Conservation (phyloP, 352 stramenopile genomes). For the Phytophthora crassamura region DNA sequence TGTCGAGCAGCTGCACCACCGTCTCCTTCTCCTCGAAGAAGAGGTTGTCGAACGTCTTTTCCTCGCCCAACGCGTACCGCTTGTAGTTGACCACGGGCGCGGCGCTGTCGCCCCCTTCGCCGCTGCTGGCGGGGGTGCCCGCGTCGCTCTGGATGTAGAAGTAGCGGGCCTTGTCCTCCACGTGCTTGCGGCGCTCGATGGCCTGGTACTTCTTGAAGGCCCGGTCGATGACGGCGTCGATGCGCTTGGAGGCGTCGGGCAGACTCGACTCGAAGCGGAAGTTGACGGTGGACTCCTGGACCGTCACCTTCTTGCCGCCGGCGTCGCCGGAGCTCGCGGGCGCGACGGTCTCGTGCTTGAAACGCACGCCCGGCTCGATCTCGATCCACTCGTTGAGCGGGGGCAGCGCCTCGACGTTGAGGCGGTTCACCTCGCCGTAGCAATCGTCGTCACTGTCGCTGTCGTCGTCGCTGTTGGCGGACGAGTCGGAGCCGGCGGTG, state of each 20-base stretch:
- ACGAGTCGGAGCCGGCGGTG: constrained; percentile 26
- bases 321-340: too few relatives aligned
- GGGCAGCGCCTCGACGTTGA: constrained; percentile 50
- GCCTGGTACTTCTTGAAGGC: constrained; percentile 49
- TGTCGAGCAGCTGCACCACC: constrained; percentile 75
- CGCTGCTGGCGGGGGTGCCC: constrained; percentile 7
- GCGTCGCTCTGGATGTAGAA: constrained; percentile 48
- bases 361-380: constrained; percentile 36
- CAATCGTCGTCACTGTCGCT: constrained; percentile 23
- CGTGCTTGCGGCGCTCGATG: constrained; percentile 37
- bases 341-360: constrained; percentile 37
- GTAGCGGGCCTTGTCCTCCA: constrained; percentile 50
- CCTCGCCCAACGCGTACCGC: constrained; percentile 81
- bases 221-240: constrained; percentile 44
- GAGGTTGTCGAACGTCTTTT: constrained; percentile 90
- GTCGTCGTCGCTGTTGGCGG: too few relatives aligned
- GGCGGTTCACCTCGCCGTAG: constrained; percentile 40
- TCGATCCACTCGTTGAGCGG: constrained; percentile 52
- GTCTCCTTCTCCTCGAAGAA: constrained; percentile 88
- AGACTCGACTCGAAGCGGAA: constrained; percentile 36
- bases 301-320: constrained; percentile 23
- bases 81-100: too few relatives aligned
- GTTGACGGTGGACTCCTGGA: constrained; percentile 33
- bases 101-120: constrained; percentile 24
- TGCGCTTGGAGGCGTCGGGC: constrained; percentile 42